These are phyloP conservation scores for Aspergillus panamensis DNA, from an alignment of 495 filamentous ascomycete genomes.

Conservation along the genomic window DNA sequence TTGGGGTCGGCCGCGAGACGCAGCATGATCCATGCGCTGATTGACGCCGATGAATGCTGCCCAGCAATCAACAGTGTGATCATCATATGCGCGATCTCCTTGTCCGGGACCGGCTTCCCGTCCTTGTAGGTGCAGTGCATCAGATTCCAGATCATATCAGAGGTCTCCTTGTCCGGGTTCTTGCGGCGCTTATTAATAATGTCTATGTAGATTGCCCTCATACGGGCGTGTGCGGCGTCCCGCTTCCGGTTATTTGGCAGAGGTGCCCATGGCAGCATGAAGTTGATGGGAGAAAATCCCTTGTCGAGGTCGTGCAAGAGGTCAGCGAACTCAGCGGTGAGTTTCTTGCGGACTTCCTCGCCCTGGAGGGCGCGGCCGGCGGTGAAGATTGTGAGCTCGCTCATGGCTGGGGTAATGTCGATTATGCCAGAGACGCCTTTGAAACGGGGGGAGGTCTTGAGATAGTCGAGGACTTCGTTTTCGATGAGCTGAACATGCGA, in stretches of 20 bases:
- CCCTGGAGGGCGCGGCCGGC: conserved; percentile 78
- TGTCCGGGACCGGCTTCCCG: conserved; percentile 65
- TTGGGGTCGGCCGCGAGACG: conserved; percentile 70
- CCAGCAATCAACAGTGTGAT: conserved; percentile 87
- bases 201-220: conserved; percentile 73
- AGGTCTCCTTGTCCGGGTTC: conserved; percentile 42
- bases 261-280: conserved; percentile 83
- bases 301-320: conserved; percentile 81
- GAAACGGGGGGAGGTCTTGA: conserved; percentile 63
- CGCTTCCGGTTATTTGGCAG: conserved; percentile 78
- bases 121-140: conserved; percentile 78
- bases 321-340: conserved; percentile 61
- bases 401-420: conserved; percentile 67
- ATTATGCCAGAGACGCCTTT: conserved; percentile 61
- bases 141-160: conserved; percentile 80
- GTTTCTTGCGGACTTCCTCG: conserved; percentile 70
- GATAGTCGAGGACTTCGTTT: conserved; percentile 66
- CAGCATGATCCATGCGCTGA: conserved; percentile 76
- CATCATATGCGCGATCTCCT: conserved; percentile 87
- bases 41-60: conserved; percentile 82
- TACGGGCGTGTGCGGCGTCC: conserved; percentile 68
- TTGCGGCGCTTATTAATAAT: conserved; percentile 64
- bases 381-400: conserved; percentile 83
- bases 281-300: conserved; percentile 81
- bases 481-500: conserved; percentile 76